Percentiles rank a stretch among this genome's conserved stretches.
These are phyloP conservation scores for Rhodamnia rubescens DNA, from an alignment of 345 rosid species.

Conservation along the genomic window DNA sequence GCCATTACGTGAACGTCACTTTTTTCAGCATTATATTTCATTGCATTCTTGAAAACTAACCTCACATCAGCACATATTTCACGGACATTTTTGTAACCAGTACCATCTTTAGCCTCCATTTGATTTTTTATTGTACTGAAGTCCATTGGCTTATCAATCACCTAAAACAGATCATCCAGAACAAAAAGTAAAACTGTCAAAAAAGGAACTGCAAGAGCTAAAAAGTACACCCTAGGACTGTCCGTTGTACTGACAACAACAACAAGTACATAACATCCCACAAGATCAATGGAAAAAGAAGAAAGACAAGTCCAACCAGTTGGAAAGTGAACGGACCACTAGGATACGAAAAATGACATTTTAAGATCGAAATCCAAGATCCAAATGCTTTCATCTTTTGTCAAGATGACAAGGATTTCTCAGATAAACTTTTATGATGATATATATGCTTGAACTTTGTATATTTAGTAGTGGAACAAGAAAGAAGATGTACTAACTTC, in stretches of 20 bases:
- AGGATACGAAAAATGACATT: background rate
- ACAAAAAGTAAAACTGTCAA: background rate
- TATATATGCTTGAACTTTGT: background rate
- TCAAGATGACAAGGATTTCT: background rate
- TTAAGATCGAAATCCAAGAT: background rate
- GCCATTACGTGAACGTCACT: constrained; percentile 80
- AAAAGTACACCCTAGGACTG: background rate
- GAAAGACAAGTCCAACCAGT: background rate
- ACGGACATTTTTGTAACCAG: constrained; percentile 69
- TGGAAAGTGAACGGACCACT: background rate
- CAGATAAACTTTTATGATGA: background rate
- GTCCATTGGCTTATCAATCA: constrained; percentile 97
- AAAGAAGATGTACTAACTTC: background rate
- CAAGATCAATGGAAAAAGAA: background rate
- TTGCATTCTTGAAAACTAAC: constrained; percentile 84
- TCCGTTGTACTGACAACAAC: background rate
- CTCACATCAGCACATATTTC: constrained; percentile 79
- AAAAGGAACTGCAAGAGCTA: background rate
- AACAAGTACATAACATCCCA: background rate
- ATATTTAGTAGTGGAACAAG: background rate
- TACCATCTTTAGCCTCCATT: constrained; percentile 82
- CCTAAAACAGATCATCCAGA: constrained; percentile 3
- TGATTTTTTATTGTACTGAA: constrained; percentile 70
- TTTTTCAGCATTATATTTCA: constrained; percentile 72
- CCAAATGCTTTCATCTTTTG: background rate